These are phyloP conservation scores for Cyamopsis tetragonoloba DNA, from an alignment of 306 rosid species.

Conservation along the genomic window DNA sequence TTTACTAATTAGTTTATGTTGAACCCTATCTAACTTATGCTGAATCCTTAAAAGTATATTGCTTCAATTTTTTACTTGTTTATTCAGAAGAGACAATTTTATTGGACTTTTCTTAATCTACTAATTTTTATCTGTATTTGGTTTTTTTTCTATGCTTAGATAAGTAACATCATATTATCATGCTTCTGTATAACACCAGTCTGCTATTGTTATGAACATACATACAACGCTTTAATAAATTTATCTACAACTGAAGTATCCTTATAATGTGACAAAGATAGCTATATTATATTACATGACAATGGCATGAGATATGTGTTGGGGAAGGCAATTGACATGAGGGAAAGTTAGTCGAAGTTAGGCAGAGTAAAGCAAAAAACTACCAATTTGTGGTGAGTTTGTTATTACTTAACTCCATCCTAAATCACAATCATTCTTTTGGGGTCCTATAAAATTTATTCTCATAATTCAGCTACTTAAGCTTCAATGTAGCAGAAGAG, in stretches of 20 bases:
- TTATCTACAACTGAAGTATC: background rate
- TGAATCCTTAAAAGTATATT: no score
- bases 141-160: no score
- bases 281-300: no score
- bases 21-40: no score
- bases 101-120: no score
- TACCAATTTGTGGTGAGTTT: conserved; percentile 29
- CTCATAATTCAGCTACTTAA: conserved; percentile 42
- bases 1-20: no score
- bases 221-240: background rate
- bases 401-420: conserved; percentile 68
- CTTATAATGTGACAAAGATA: conserved; percentile 3
- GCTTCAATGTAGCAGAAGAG: conserved; percentile 23
- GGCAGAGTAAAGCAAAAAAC: conserved; percentile 36
- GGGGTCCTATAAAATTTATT: conserved; percentile 41
- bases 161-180: no score
- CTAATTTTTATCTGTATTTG: no score
- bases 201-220: no score
- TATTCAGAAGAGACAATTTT: no score
- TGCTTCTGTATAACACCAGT: no score
- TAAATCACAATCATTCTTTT: conserved; percentile 57
- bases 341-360: conserved; percentile 44
- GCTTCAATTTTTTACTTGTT: no score
- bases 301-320: conserved; percentile 36
- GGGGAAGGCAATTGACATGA: conserved; percentile 62